Evolutionary conservation across 306 rosid species (phyloP).

Genomic region (Aeschynomene evenia): DNA sequence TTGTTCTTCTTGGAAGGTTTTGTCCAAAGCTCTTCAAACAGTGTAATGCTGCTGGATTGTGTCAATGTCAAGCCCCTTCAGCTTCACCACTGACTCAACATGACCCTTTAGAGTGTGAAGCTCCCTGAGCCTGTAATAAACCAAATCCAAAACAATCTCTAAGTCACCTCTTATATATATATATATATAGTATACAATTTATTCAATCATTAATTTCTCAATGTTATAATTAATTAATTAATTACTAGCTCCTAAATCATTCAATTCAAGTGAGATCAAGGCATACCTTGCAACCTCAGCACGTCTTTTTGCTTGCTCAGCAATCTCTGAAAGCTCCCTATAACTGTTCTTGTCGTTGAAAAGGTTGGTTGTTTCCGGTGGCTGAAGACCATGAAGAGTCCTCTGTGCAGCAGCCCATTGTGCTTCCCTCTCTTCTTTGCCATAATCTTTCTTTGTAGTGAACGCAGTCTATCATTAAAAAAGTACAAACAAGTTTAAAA

Average conservation of each 20-base stretch:
- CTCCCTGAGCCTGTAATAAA: constrained; percentile 78
- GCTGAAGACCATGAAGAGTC: constrained; percentile 97
- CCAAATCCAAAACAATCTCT: constrained; percentile 17
- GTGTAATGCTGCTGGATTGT: constrained; percentile 94
- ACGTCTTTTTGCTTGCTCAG: constrained; percentile 95
- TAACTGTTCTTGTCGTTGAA: constrained; percentile 67
- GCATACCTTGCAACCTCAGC: constrained; percentile 97
- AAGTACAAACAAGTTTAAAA: constrained; percentile 6
- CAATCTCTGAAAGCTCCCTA: constrained; percentile 96
- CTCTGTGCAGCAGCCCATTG: constrained; percentile 99
- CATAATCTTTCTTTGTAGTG: constrained; percentile 96
- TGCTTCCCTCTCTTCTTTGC: constrained; percentile 99
- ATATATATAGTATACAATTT: not conserved
- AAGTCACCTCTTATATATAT: not conserved
- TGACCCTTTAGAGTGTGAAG: constrained; percentile 88
- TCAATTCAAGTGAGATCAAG: not conserved
- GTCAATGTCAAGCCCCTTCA: constrained; percentile 91
- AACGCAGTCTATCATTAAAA: constrained; percentile 81
- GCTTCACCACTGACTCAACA: constrained; percentile 98
- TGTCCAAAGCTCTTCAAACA: constrained; percentile 48
- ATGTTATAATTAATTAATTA: too few species aligned
- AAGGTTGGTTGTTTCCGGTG: constrained; percentile 67
- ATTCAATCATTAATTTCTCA: not conserved
- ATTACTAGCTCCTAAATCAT: not conserved
- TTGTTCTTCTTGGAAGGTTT: constrained; percentile 12